Evolutionary conservation across 2,329 filamentous ascomycete species (phyloP).

Genomic region (Exophiala aquamarina): DNA sequence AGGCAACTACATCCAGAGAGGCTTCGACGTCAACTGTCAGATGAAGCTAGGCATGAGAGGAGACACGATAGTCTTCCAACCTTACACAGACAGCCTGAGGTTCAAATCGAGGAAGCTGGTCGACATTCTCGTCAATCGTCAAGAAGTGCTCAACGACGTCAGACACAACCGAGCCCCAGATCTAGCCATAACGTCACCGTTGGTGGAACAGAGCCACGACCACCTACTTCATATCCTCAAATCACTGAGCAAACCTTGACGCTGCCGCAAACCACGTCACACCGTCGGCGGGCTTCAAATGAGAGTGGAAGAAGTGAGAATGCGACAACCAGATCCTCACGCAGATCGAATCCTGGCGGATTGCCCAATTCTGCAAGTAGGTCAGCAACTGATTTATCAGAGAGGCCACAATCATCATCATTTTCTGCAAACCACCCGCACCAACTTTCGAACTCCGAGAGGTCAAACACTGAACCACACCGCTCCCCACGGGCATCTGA

Average conservation of each 20-base stretch:
- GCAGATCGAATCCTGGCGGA: constrained; percentile 28
- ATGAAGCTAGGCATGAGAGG: constrained; percentile 6
- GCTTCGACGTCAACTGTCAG: constrained; percentile 52
- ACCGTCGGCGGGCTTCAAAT: constrained; percentile 30
- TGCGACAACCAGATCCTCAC: constrained; percentile 39
- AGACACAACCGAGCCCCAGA: constrained; percentile 22
- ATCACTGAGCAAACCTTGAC: constrained; percentile 14
- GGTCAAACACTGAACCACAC: constrained; percentile 25
- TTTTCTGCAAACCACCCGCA: constrained; percentile 14
- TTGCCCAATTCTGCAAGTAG: constrained; percentile 46
- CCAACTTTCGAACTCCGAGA: constrained; percentile 16
- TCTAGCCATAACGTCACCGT: constrained; percentile 16
- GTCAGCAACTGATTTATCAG: constrained; percentile 65
- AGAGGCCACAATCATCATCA: constrained; percentile 29
- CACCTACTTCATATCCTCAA: constrained; percentile 16
- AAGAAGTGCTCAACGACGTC: constrained; percentile 15
- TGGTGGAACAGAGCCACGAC: constrained; percentile 7
- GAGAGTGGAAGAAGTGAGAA: constrained; percentile 29
- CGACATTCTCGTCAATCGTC: constrained; percentile 35
- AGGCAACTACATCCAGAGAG: constrained; percentile 64
- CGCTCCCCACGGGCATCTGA: constrained; percentile 18
- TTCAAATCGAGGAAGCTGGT: constrained; percentile 41
- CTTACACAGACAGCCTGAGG: constrained; percentile 35
- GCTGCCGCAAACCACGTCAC: constrained; percentile 9
- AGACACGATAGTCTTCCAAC: background rate